Evolutionary conservation across 2,329 filamentous ascomycete genomes (phyloP), one percentile per base, ranked within the genome.

Genomic region (Diaporthe caulivora): DNA sequence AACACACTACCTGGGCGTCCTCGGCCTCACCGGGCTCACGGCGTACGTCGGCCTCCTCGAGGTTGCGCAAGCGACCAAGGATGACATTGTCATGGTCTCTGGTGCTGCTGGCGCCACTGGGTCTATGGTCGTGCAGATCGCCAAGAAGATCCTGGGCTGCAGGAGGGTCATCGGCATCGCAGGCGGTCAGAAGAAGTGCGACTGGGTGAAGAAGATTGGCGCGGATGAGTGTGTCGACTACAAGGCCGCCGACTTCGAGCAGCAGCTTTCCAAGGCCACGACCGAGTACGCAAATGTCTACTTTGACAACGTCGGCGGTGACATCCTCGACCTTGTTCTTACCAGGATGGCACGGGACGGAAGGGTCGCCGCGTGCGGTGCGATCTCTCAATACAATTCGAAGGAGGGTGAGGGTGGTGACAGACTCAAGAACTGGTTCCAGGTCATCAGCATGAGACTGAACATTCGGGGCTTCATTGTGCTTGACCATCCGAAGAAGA

Each of bases 101-200:
- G 93, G 93, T 9, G 94, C 94, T 1, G 94, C 94, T 0, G 94
- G 94, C 2, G 94, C 93, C 0, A 95, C 94, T 0, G 94, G 94
- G 1, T 92, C 89, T 78, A 89, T 95, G 1, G 93, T 90, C 0
- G 93, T 92, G 0, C 94, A 96, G 83, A 94, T 95, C 77, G 92
- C 93, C 24, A 72, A 72, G 70, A 95, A 94, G 85, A 83, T 94
- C 70, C 90, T 91, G 81, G 93, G 92, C 17, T 83, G 84, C 62
- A 68, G 47, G 70, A 77, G 86, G 3, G 90, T 94, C 17, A 81
- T 93, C 29, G 92, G 92, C 9, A 86, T 94, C 75, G 91, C 91
- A 0, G 92, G 92, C 0, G 88, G 86, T 70, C 87, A 90, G 47
- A 90, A 92, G 49, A 94, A 94, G 84, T 93, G 70, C 58, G 57